Evolutionary conservation across 1,284 basidiomycete species (phyloP).

Genomic region (Fomitopsis palustris): DNA sequence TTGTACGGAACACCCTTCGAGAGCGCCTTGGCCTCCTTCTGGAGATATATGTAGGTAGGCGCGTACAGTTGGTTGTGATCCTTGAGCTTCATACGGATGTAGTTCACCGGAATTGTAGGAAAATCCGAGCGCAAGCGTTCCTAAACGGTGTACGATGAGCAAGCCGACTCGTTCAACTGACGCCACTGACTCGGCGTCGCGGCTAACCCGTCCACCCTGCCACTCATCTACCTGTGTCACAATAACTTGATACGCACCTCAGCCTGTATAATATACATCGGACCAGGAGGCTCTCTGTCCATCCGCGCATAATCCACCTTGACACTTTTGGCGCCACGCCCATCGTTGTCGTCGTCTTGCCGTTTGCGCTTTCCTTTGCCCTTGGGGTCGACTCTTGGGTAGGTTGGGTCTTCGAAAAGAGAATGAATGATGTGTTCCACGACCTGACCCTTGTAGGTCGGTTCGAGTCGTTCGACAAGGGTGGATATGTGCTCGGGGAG

Average conservation of each 20-base stretch:
- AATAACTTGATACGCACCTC: conserved; percentile 42
- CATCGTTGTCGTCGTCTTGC: conserved; percentile 24
- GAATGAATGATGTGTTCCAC: conserved; percentile 51
- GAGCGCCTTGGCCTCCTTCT: conserved; percentile 30
- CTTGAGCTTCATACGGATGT: conserved; percentile 42
- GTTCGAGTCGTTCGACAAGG: conserved; percentile 41
- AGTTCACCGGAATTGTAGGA: conserved; percentile 49
- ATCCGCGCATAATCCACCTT: conserved; percentile 50
- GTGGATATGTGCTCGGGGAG: conserved; percentile 45
- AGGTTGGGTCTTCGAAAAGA: conserved; percentile 58
- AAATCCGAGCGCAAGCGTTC: conserved; percentile 54
- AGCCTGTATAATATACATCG: conserved; percentile 46
- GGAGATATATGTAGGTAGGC: conserved; percentile 49
- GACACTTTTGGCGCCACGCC: conserved; percentile 16
- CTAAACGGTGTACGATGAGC: conserved; percentile 24
- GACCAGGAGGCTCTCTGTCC: conserved; percentile 38
- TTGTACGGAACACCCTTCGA: conserved; percentile 39
- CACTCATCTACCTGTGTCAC: neutral
- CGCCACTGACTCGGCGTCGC: too few relatives aligned
- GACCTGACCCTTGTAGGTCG: conserved; percentile 31
- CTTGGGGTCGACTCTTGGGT: conserved; percentile 53
- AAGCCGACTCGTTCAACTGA: neutral
- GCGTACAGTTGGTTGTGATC: conserved; percentile 49
- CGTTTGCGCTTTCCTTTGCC: conserved; percentile 51
- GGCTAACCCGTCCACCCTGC: neutral